Base-by-base conservation (phyloP, 2,329 filamentous ascomycete species). In the Plenodomus biglobosus region DNA sequence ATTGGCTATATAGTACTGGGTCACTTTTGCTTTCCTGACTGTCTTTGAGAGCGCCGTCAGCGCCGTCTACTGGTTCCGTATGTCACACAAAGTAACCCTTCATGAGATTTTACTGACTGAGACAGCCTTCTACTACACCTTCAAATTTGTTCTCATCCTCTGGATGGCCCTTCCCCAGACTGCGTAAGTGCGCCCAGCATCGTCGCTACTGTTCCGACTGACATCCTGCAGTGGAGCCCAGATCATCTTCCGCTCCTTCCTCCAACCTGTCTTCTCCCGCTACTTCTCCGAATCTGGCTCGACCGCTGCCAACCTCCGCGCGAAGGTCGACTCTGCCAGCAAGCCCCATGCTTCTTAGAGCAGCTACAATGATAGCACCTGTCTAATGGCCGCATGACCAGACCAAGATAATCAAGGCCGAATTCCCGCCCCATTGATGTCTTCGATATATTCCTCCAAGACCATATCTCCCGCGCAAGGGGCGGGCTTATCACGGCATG, bases 121-220 rank as follows among this genome's bases (percentile, higher is more conserved):
- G 48, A n/a, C 47, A 75, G 76, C 94, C 71, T 99, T 99, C 81
- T 99, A 99, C 87, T 99, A 90, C 78, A 92, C 92, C 73, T 97
- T 99, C 88, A 99, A 99, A 84, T 96, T 99, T 73, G 80, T 95
- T 71, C 88, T 97, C 74, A 83, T 97, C 67, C 86, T 99, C 74
- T 99, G 94, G 94, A 91, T 99, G 79, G 86, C 92, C 65, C 90
- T 99, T 69, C 94, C 94, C 74, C 83, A 89, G 75, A 96, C 95
- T 80, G 81, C 81, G 92, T 96, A 86, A 73, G 87, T 79, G 27
- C 38, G 20, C 24, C 18, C 19, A 18, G 18, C n/a, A 3, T n/a
- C 37, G 36, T n/a, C 20, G 43, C 16, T 19, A 38, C 16, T 20
- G 20, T 18, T 24, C 20, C 27, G 44, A 18, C 56, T 59, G 40